These are phyloP conservation scores for Galerina marginata DNA, from an alignment of 768 basidiomycete species.

Conservation along the genomic window DNA sequence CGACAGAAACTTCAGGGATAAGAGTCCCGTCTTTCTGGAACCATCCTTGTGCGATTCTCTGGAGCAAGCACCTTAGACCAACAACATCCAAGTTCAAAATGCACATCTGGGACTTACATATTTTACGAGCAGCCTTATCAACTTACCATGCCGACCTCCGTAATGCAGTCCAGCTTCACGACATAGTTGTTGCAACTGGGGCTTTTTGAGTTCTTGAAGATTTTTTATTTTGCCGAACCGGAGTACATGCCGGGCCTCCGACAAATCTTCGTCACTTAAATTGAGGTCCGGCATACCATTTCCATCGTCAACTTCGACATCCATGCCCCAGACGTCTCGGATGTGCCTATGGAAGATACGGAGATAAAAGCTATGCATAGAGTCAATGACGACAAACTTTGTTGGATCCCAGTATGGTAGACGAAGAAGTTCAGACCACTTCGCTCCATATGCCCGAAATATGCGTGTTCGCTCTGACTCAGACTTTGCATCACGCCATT, in stretches of 20 bases:
- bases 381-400: constrained; percentile 31
- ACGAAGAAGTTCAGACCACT: constrained; percentile 26
- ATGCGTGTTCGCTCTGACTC: constrained; percentile 12
- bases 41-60: constrained; percentile 8
- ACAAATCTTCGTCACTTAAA: neutral
- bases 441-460: constrained; percentile 27
- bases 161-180: neutral
- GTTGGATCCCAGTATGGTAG: constrained; percentile 42
- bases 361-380: constrained; percentile 41
- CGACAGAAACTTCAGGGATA: neutral
- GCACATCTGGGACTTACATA: neutral
- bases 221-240: neutral
- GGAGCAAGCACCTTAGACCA: neutral
- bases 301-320: constrained; percentile 14
- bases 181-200: constrained; percentile 1
- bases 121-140: neutral
- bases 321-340: constrained; percentile 28
- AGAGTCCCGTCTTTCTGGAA: constrained; percentile 1
- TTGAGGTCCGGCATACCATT: neutral
- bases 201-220: neutral
- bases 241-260: constrained; percentile 4
- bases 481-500: constrained; percentile 28
- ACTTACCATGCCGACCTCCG: neutral
- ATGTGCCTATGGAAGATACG: constrained; percentile 30
- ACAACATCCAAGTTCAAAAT: neutral